phyloP scores from a whole-genome alignment of 2,329 filamentous ascomycete species.

The Talaromyces sp. region DNA sequence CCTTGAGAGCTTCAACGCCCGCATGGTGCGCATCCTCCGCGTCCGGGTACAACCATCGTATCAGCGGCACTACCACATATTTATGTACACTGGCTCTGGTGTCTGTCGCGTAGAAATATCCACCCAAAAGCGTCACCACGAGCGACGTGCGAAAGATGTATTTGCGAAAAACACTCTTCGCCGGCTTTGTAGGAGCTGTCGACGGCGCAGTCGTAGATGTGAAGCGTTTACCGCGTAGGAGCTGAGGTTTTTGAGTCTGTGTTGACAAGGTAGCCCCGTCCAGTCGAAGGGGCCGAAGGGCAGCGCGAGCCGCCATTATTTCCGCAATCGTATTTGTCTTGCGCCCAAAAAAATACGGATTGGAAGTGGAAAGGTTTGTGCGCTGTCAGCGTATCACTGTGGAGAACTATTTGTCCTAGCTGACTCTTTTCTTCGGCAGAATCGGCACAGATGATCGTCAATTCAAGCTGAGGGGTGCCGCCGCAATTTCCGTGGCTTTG shows the following conservation, averaged over 20 bases:
- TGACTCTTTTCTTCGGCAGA: background rate
- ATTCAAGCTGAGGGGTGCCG: background rate
- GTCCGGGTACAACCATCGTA: conserved; percentile 38
- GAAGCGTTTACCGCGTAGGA: conserved; percentile 1
- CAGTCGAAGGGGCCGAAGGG: background rate
- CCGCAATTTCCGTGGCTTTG: background rate
- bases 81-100: conserved; percentile 65
- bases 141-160: conserved; percentile 46
- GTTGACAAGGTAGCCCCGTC: background rate
- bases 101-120: conserved; percentile 67
- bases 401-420: background rate
- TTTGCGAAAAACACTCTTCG: conserved; percentile 24
- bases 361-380: background rate
- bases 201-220: conserved; percentile 5
- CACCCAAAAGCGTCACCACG: conserved; percentile 41
- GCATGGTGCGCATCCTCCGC: conserved; percentile 84
- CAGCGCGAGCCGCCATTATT: background rate
- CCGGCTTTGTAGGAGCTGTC: conserved; percentile 15
- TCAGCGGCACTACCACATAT: conserved; percentile 52
- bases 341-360: background rate
- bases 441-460: background rate
- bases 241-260: background rate
- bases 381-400: background rate
- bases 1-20: conserved; percentile 65
- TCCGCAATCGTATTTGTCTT: background rate